Evolutionary conservation across 176 grass and related monocot genomes (phyloP).

Genomic region (Carex kokanica): DNA sequence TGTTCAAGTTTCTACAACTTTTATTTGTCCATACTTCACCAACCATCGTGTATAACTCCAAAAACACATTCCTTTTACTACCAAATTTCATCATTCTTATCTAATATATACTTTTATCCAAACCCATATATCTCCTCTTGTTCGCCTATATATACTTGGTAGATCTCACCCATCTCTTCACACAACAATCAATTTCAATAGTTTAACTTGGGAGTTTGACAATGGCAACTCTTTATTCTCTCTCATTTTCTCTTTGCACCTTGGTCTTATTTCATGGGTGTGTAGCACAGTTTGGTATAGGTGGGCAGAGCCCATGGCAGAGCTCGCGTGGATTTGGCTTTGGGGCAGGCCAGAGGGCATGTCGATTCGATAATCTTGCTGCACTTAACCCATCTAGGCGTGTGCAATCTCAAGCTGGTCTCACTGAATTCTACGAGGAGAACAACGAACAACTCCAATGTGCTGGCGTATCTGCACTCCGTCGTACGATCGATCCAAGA

Average conservation of each 20-base stretch:
- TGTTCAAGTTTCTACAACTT: neutral
- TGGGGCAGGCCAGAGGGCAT: neutral
- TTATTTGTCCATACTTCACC: constrained; percentile 16
- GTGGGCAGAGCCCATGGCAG: constrained; percentile 19
- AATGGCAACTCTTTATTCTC: constrained; percentile 9
- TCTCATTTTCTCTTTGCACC: constrained; percentile 20
- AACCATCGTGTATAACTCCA: neutral
- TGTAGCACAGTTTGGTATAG: constrained; percentile 18
- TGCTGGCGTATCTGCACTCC: constrained; percentile 19
- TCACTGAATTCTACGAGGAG: constrained; percentile 27
- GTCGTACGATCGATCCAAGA: constrained; percentile 25
- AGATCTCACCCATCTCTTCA: neutral
- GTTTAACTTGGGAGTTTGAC: neutral
- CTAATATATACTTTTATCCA: neutral
- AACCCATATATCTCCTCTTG: neutral
- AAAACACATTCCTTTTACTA: neutral
- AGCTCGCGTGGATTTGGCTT: constrained; percentile 20
- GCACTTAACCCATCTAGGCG: constrained; percentile 8
- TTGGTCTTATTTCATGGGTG: constrained; percentile 32
- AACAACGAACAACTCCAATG: constrained; percentile 19
- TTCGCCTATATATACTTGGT: constrained; percentile 4
- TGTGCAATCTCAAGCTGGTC: constrained; percentile 30
- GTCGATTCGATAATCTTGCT: constrained; percentile 27
- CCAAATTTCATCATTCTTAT: neutral
- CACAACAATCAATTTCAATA: neutral